Base-by-base conservation (phyloP, 352 stramenopile species). In the Halophytophthora polymorphica region DNA sequence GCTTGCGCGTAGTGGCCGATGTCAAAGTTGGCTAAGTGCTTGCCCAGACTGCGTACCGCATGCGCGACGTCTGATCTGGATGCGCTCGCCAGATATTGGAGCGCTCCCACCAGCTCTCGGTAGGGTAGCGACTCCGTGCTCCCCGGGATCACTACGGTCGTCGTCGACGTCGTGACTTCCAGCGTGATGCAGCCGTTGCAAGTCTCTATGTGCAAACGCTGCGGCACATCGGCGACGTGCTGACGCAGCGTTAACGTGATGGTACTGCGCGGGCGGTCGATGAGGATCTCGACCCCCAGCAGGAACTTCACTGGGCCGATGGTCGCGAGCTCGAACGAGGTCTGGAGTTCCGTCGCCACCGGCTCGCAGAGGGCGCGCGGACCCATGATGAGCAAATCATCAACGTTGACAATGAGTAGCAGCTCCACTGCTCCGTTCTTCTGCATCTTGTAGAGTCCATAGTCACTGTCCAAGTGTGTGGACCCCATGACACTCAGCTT, bases 41-140 rank as follows among this genome's bases (percentile, higher is more conserved):
- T 50, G 3, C 56, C 33, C 1, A 54, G 29, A 28, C 37, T 36
- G 2, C 56, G 56, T 7, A 37, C 41, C 17, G 48, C 43, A 42
- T 63, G 55, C 17, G 48, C 36, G 25, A 63, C 53, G 25, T 63
- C 50, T 19, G 50, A 45, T n/a, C 56, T 15, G 3, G 56, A 65
- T 2, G 33, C 50, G 2, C n/a, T 45, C 5, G 50, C 45, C 4
- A 64, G 33, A 22, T 53, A 56, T 22, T 56, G 33, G 2, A 56
- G 23, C n/a, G 50, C 56, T 15, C 45, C 38, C 3, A 59, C 44
- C 29, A 64, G 25, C 25, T 59, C 45, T 19, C 45, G 38, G 19
- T 50, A 56, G 4, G 45, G 41, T 13, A 51, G 42, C 22, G 45
- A 57, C 6, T 45, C 43, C 6, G 15, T 42, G 4, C 25, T 36